phyloP scores from a whole-genome alignment of 208 protist genomes.

The Trypanosomatidae sp. region DNA sequence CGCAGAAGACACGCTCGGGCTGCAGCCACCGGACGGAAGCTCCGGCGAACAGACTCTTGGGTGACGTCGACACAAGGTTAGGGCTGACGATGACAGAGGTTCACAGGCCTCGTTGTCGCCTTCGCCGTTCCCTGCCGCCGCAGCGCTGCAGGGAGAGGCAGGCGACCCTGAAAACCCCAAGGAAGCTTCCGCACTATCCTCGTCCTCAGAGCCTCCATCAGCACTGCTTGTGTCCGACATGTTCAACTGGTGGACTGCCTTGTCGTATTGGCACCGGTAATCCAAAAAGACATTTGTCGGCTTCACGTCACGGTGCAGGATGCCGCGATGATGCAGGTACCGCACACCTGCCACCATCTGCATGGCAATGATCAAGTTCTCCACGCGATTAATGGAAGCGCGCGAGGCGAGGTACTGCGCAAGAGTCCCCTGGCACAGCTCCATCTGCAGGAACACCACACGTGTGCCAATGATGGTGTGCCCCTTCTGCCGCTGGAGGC shows the following conservation, averaged over 20 bases:
- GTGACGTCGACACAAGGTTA: conserved; percentile 6
- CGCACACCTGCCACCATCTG: conserved; percentile 63
- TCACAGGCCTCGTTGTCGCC: neutral
- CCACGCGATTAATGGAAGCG: conserved; percentile 51
- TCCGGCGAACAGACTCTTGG: neutral
- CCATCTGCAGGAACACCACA: conserved; percentile 87
- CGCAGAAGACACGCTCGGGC: neutral
- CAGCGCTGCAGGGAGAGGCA: neutral
- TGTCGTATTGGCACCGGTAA: conserved; percentile 60
- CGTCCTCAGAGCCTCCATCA: neutral
- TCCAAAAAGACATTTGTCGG: conserved; percentile 86
- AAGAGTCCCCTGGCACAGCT: conserved; percentile 83
- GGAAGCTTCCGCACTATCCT: neutral
- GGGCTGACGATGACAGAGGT: neutral
- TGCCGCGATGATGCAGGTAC: conserved; percentile 66
- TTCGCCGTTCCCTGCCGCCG: neutral
- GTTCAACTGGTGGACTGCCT: conserved; percentile 1
- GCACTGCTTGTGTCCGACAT: conserved; percentile 3
- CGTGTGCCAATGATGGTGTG: conserved; percentile 42
- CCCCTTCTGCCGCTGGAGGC: neutral
- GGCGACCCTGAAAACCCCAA: neutral
- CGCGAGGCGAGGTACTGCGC: conserved; percentile 55
- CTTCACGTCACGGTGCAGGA: conserved; percentile 88
- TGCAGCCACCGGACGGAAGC: neutral
- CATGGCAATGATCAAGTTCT: conserved; percentile 77